Evolutionary conservation across 805 yeast genomes (phyloP), one percentile per base, ranked within the genome.

Genomic region (Yarrowia hollandica): DNA sequence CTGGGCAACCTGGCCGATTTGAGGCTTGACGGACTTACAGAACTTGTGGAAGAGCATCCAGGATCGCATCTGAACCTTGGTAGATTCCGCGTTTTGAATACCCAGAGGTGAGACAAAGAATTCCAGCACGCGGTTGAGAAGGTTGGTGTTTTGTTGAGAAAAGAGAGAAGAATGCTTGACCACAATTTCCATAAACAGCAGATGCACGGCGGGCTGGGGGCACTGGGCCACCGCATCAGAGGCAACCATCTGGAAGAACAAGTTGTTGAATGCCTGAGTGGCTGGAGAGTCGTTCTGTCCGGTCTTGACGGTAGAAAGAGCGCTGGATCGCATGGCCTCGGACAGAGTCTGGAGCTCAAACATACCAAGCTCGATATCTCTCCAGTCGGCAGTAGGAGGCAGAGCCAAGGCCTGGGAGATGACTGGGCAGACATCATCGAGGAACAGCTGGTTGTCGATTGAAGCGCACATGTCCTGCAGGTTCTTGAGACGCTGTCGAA

Each of bases 31-130:
- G 46, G 86, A 75, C 68, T 86, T 89, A 62, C 90, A 79, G 67
- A 91, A 88, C 69, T 96, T 81, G 67, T 85, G 85, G 66, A 92
- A 89, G 63, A 91, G 75, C 70, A 89, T 92, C 97, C 98, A 94
- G 38, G 95, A 80, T 70, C 97, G 83, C 60, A 82, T 77, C 66
- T 90, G 83, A 4, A 91, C 97, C 39, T 30, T 38, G 62, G 83
- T 86, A 60, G 80, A 86, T 64, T 80, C 77, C 5, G 78, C 76
- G 72, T 86, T 89, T 71, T 89, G 90, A 62, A 92, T 80, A 14
- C 97, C 98, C 65, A 85, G 79, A 31, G 83, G 84, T 15, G 94
- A 83, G 42, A 90, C 82, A 69, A 94, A 92, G 19, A 88, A 79
- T 65, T 88, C 87, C 60, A 92, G 75, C 16, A 90, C 82, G 61